A percentile compares a stretch with the other conserved stretches of the same genome.
These are phyloP conservation scores for Penicillium sp. DNA, from an alignment of 2,329 filamentous ascomycete genomes.

Conservation along the genomic window DNA sequence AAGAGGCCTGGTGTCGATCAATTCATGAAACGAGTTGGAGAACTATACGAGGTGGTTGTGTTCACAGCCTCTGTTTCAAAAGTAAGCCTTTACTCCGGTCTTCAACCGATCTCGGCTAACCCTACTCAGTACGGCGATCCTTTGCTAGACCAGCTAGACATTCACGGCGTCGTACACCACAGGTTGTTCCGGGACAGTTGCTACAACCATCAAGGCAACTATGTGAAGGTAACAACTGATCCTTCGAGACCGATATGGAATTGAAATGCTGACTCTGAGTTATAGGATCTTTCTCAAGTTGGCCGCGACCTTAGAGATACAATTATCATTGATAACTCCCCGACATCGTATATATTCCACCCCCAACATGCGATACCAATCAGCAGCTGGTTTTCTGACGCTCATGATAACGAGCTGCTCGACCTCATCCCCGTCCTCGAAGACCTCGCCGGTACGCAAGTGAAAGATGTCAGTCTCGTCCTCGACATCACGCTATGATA, in stretches of 20 bases:
- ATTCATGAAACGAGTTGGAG: constrained; percentile 98
- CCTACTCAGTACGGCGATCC: constrained; percentile 84
- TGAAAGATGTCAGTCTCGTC: constrained; percentile 95
- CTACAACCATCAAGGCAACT: constrained; percentile 99
- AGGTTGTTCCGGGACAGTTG: constrained; percentile 96
- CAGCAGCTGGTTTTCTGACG: constrained; percentile 99
- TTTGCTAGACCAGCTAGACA: constrained; percentile 92
- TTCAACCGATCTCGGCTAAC: constrained; percentile 17
- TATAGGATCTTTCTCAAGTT: constrained; percentile 87
- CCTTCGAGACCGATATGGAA: background rate
- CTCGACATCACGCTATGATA: constrained; percentile 79
- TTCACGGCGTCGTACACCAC: constrained; percentile 95
- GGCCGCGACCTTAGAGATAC: constrained; percentile 95
- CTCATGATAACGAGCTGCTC: constrained; percentile 97
- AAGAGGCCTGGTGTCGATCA: constrained; percentile 98
- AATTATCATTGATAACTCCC: constrained; percentile 99
- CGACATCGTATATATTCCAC: constrained; percentile 99
- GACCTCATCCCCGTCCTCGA: constrained; percentile 98
- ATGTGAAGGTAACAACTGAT: constrained; percentile 73
- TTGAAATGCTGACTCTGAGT: constrained; percentile 21
- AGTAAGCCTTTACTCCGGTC: constrained; percentile 57
- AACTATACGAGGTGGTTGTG: constrained; percentile 97
- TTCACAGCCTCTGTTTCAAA: constrained; percentile 99
- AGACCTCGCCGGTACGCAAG: constrained; percentile 86
- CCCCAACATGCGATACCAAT: constrained; percentile 98